Conservation (phyloP, 768 basidiomycete species). For the Hericium coralloides region DNA sequence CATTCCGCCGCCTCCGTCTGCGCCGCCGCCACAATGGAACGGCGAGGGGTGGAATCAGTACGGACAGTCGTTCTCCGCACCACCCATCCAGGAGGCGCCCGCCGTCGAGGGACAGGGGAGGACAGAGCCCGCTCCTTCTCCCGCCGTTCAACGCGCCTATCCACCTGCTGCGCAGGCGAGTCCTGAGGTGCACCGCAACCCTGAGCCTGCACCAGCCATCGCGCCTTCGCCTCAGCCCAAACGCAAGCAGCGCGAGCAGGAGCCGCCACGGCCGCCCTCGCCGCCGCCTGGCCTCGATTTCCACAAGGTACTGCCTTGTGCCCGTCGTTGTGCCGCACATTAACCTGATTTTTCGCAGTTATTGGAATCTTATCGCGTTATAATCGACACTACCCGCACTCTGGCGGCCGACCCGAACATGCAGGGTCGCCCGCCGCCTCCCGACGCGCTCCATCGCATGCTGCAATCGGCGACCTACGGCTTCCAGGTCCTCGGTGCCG, state of each 20-base stretch:
- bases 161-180: conserved; percentile 15
- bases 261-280: conserved; percentile 20
- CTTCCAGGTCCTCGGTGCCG: conserved; percentile 37
- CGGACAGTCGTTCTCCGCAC: conserved; percentile 4
- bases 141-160: conserved; percentile 23
- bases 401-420: conserved; percentile 17
- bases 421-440: conserved; percentile 16
- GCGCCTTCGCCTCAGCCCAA: conserved; percentile 19
- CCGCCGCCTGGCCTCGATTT: conserved; percentile 29
- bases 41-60: conserved; percentile 14
- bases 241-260: conserved; percentile 29
- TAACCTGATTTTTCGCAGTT: conserved; percentile 21
- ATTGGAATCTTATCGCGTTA: conserved; percentile 34
- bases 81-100: conserved; percentile 6
- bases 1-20: conserved; percentile 6
- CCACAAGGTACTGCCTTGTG: conserved; percentile 25
- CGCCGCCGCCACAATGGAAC: conserved; percentile 12
- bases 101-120: conserved; percentile 22
- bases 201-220: conserved; percentile 15
- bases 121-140: conserved; percentile 22
- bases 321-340: neutral
- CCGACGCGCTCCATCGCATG: conserved; percentile 33
- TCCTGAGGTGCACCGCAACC: conserved; percentile 26
- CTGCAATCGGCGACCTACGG: conserved; percentile 34
- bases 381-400: conserved; percentile 32